Evolutionary conservation across 176 grass and related monocot genomes (phyloP).

Genomic region (Rhynchospora tenuis): DNA sequence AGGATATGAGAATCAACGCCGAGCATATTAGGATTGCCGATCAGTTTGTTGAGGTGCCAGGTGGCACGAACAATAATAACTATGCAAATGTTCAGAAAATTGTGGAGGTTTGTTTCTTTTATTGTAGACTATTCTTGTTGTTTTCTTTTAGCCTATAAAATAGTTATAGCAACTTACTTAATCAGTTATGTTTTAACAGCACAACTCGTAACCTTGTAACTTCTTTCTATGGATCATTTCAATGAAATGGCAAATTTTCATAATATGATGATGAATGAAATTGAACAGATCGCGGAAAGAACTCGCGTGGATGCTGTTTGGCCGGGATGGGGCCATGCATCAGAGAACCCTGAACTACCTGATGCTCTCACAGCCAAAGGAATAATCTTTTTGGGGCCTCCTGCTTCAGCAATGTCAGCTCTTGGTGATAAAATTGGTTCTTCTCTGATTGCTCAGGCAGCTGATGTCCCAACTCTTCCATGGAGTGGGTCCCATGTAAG

Average conservation of each 20-base stretch:
- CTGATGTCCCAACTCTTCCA: slow-evolving; percentile 93
- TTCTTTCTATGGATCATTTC: not conserved
- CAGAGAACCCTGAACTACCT: slow-evolving; percentile 96
- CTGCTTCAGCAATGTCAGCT: slow-evolving; percentile 73
- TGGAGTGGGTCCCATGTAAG: slow-evolving; percentile 98
- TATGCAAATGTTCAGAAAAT: slow-evolving; percentile 98
- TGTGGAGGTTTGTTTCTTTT: slow-evolving; percentile 69
- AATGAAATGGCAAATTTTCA: too few species aligned
- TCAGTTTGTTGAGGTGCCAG: slow-evolving; percentile 94
- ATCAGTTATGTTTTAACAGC: not conserved
- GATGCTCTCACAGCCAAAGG: slow-evolving; percentile 71
- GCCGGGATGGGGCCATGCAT: slow-evolving; percentile 99
- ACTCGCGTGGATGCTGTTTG: slow-evolving; percentile 93
- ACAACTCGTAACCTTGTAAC: not conserved
- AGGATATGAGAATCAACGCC: slow-evolving; percentile 92
- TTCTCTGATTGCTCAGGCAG: slow-evolving; percentile 96
- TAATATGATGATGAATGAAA: not conserved
- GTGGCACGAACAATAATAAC: slow-evolving; percentile 96
- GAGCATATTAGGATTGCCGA: slow-evolving; percentile 96
- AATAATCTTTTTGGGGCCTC: slow-evolving; percentile 93
- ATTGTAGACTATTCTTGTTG: not conserved
- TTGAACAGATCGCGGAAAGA: slow-evolving; percentile 74
- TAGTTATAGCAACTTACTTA: not conserved
- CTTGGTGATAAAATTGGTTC: slow-evolving; percentile 98
- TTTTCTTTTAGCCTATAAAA: not conserved